Base-by-base conservation (phyloP, 2,329 filamentous ascomycete species). In the Cephalotrichum gorgonifer region DNA sequence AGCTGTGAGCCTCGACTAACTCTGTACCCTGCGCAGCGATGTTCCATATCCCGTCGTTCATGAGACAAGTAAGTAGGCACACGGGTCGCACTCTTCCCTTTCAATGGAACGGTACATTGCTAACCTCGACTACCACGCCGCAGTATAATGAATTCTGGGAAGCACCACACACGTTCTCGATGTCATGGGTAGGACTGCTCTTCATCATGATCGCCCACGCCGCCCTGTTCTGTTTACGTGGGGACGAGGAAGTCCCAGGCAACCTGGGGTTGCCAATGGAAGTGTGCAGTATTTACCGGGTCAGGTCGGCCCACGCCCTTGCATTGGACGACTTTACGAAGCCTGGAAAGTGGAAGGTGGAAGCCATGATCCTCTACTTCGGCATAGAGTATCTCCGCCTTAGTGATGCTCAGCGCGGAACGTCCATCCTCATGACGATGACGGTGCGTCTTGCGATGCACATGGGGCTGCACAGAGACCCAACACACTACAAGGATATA, bases 401-500 rank as follows among this genome's bases (percentile, higher is more conserved):
- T 2, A 44, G 50, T 5, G 60, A 62, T 33, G 53, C 57, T 1
- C 51, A 55, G 11, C 52, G 56, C 0, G 59, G 58, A n/a, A 56
- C 55, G 2, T 60, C 57, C 3, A 57, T 61, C n/a, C 42, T 63
- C 7, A 48, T 63, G 17, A 52, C 55, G 25, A 53, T 60, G 4
- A 54, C 55, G 3, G 51, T 62, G 5, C 58, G 58, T 6, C 53
- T 64, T 7, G 78, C 76, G 47, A 72, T 81, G 57, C 70, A 70
- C 49, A 78, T 80, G 68, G 78, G 78, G 3, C 63, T 81, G 6
- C 76, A 82, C 56, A 70, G 75, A 1, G 78, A 81, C 49, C 77
- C 78, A 0, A 66, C 63, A 27, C 62, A 69, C 50, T 67, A 79
- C 4, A 65, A 67, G 6, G 64, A 67, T 20, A 73, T 76, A 65